These are phyloP conservation scores for Dipteronia sinensis DNA, from an alignment of 345 rosid species.

Conservation along the genomic window DNA sequence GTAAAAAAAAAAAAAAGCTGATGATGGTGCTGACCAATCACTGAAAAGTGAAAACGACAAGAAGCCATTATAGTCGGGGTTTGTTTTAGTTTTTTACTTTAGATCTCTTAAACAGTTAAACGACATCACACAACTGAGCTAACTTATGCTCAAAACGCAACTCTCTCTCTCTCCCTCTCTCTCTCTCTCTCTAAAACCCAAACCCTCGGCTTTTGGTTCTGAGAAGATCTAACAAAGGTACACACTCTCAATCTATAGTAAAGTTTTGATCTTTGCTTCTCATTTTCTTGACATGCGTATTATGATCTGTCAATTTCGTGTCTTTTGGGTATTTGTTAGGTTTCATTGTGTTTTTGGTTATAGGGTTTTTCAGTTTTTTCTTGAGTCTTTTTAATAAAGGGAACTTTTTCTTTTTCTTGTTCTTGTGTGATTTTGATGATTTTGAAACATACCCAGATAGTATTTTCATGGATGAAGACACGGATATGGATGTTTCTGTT, in stretches of 20 bases:
- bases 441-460: constrained; percentile 29
- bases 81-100: background rate
- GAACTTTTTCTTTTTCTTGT: background rate
- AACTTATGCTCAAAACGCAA: constrained; percentile 17
- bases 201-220: constrained; percentile 17
- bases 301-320: constrained; percentile 1
- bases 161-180: constrained; percentile 6
- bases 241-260: constrained; percentile 14
- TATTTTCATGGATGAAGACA: constrained; percentile 33
- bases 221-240: constrained; percentile 44
- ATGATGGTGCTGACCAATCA: constrained; percentile 23
- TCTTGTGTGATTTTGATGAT: background rate
- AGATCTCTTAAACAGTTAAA: background rate
- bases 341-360: background rate
- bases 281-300: background rate
- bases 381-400: background rate
- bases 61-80: constrained; percentile 17
- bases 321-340: background rate
- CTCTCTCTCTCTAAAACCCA: constrained; percentile 25
- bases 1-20: background rate
- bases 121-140: background rate
- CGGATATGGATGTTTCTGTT: constrained; percentile 17
- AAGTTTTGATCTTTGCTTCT: constrained; percentile 9
- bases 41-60: constrained; percentile 31
- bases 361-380: constrained; percentile 29